Evolutionary conservation across 2,329 filamentous ascomycete genomes (phyloP), one percentile per base, ranked within the genome.

Genomic region (Fusarium nurragi): DNA sequence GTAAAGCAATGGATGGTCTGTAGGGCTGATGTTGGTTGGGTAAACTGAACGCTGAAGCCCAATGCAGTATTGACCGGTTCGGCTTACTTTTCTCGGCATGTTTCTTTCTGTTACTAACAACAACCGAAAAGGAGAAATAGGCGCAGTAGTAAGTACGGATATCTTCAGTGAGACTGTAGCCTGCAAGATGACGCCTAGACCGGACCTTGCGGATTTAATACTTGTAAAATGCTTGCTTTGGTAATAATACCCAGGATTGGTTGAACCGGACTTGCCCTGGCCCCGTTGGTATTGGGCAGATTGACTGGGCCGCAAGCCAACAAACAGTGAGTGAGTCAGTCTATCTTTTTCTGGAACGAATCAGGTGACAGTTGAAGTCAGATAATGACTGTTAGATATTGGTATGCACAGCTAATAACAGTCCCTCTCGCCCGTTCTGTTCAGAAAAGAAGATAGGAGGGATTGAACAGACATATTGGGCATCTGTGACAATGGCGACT

Each of bases 321-420:
- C 37, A 57, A 45, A 47, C 37, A 57, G 22, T 52, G 41, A 52
- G 45, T 61, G 50, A 62, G 45, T 51, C n/a, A 40, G 39, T 52
- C n/a, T 30, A 51, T 28, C 28, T 34, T 32, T 32, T 26, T 25
- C 11, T 26, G 21, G 26, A 50, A 40, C 36, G 44, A 54, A 50
- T 26, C 34, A 54, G 19, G 21, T 6, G 10, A 16, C 19, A 37
- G 30, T 11, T 13, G 12, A 45, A 39, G n/a, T 32, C 19, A 19
- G 23, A 34, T 34, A 44, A 26, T 44, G 23, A 44, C 44, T 50
- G 26, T 14, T 40, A 6, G 21, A 40, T 28, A 18, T 47, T 25
- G 22, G 32, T 34, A 10, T 34, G 32, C 16, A 18, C 26, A 30
- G 26, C 26, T 30, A n/a, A n/a, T n/a, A n/a, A n/a, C n/a, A n/a